Conservation (phyloP, 2,329 filamentous ascomycete species). For the Paracorniculantispora psalliotae region DNA sequence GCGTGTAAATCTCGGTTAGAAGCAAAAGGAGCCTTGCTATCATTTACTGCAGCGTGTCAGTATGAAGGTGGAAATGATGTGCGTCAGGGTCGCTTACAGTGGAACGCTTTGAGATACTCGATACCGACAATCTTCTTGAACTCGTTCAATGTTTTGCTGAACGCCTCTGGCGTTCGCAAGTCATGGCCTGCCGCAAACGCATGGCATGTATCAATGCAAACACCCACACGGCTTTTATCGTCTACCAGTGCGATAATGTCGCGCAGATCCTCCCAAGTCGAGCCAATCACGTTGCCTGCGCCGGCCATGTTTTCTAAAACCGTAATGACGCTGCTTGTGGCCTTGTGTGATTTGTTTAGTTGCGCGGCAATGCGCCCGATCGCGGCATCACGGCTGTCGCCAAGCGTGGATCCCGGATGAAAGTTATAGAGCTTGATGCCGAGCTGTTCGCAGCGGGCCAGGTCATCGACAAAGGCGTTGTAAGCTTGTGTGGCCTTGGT, state of each 20-base stretch:
- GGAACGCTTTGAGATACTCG: constrained; percentile 76
- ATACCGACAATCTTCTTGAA: constrained; percentile 77
- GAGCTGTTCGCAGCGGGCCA: constrained; percentile 76
- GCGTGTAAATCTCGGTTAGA: constrained; percentile 87
- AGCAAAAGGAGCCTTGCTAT: constrained; percentile 83
- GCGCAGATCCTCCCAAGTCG: constrained; percentile 77
- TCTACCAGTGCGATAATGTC: constrained; percentile 77
- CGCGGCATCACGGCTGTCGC: constrained; percentile 61
- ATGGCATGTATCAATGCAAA: constrained; percentile 96
- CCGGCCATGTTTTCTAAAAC: constrained; percentile 96
- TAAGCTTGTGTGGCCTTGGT: constrained; percentile 84
- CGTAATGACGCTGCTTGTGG: constrained; percentile 71
- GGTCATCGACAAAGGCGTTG: constrained; percentile 78
- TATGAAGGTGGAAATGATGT: background rate
- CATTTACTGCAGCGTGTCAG: constrained; percentile 59
- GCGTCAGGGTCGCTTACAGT: constrained; percentile 38
- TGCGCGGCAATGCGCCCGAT: constrained; percentile 74
- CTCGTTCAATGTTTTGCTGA: constrained; percentile 64
- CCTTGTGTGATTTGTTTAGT: constrained; percentile 75
- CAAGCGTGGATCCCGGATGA: constrained; percentile 81
- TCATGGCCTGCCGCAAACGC: constrained; percentile 94
- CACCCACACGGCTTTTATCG: constrained; percentile 78
- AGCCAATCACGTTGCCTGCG: constrained; percentile 80
- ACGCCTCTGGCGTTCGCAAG: constrained; percentile 68
- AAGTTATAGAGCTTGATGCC: constrained; percentile 96